Conservation (phyloP, 345 rosid species). For the Arabidopsis suecica region DNA sequence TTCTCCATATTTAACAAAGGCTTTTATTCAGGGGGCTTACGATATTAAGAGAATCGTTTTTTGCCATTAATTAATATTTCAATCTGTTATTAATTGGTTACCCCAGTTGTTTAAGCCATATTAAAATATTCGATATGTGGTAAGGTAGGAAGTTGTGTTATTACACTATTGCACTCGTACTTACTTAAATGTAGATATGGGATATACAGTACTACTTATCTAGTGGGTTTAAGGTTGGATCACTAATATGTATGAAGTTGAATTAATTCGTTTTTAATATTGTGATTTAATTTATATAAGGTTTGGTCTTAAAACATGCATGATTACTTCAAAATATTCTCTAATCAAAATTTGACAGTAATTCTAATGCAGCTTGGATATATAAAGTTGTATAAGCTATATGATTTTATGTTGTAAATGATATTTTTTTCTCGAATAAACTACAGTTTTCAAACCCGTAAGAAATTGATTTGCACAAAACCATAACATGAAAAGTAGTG, state of each 20-base stretch:
- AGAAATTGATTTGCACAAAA: neutral
- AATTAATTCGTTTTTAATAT: neutral
- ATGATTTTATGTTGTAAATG: neutral
- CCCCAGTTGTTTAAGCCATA: neutral
- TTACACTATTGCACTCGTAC: neutral
- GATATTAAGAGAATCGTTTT: neutral
- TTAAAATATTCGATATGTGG: neutral
- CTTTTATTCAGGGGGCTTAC: neutral
- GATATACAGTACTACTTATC: neutral
- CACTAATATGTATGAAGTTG: neutral
- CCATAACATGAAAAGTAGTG: neutral
- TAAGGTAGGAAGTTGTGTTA: neutral
- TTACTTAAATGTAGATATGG: neutral
- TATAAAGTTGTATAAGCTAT: neutral
- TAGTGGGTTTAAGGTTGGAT: neutral
- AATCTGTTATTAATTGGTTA: neutral
- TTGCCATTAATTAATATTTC: neutral
- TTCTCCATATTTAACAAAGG: neutral
- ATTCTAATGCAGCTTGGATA: neutral
- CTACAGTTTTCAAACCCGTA: neutral
- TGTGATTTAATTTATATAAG: neutral
- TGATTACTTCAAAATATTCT: neutral
- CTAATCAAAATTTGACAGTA: neutral
- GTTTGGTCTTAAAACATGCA: neutral
- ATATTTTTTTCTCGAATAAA: neutral